Percentiles rank a stretch among this genome's conserved stretches.
phyloP scores from a whole-genome alignment of 2,329 filamentous ascomycete species.

The Plenodomus biglobosus region DNA sequence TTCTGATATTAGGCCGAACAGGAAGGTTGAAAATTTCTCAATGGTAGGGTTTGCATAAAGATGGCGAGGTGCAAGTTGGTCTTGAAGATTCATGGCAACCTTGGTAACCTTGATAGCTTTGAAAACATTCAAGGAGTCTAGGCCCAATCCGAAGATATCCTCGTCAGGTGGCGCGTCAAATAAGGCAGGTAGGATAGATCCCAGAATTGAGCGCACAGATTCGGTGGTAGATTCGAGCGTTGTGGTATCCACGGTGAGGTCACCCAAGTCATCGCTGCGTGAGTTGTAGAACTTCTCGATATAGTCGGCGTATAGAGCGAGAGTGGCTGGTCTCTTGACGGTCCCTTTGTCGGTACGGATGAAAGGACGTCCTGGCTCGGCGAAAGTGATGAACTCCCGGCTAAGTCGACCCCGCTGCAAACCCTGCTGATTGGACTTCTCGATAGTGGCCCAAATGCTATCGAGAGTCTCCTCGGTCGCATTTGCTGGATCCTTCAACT shows the following conservation, averaged over 20 bases:
- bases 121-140: constrained; percentile 39
- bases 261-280: constrained; percentile 1
- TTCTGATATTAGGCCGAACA: constrained; percentile 7
- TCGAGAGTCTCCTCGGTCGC: constrained; percentile 41
- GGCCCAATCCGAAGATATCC: constrained; percentile 38
- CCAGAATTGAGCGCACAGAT: constrained; percentile 10
- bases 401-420: constrained; percentile 47
- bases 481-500: constrained; percentile 18
- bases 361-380: constrained; percentile 50
- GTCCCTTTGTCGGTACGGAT: constrained; percentile 51
- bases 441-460: constrained; percentile 50
- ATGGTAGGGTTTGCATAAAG: constrained; percentile 40
- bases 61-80: constrained; percentile 39
- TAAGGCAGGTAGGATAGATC: constrained; percentile 9
- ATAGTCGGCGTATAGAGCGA: constrained; percentile 48
- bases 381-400: constrained; percentile 48
- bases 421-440: constrained; percentile 47
- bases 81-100: constrained; percentile 29
- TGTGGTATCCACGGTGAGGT: constrained; percentile 8
- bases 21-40: constrained; percentile 23
- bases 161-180: constrained; percentile 17
- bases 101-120: constrained; percentile 36
- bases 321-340: constrained; percentile 47
- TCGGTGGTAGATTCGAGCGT: constrained; percentile 6
- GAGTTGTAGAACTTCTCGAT: constrained; percentile 52